Evolutionary conservation across 2,329 filamentous ascomycete species (phyloP).

Genomic region (Neonectria punicea): DNA sequence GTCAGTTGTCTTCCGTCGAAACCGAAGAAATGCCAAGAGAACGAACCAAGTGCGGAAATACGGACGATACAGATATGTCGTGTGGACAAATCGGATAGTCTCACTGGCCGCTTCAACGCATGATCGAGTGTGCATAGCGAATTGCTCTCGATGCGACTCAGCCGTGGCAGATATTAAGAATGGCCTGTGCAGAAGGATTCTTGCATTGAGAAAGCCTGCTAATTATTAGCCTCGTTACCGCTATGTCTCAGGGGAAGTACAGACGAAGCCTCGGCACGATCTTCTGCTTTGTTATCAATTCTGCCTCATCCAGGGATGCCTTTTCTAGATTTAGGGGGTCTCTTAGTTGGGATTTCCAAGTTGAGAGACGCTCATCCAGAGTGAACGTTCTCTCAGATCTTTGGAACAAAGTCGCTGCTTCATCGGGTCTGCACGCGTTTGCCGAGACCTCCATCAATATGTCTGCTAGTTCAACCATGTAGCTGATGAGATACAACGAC

Average conservation of each 20-base stretch:
- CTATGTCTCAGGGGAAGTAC: not conserved
- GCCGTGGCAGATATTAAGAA: constrained; percentile 13
- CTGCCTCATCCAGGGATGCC: constrained; percentile 18
- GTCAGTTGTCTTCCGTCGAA: not conserved
- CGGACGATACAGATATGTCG: constrained; percentile 21
- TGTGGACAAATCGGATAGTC: constrained; percentile 19
- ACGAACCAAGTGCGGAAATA: constrained; percentile 22
- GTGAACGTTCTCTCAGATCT: constrained; percentile 5
- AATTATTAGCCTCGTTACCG: not conserved
- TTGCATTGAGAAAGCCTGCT: constrained; percentile 16
- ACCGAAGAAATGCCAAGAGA: not conserved
- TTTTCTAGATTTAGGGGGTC: not conserved
- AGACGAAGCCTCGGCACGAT: constrained; percentile 19
- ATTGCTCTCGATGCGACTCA: constrained; percentile 1
- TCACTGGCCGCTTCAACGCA: constrained; percentile 23
- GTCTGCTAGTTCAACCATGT: constrained; percentile 21
- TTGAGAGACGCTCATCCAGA: constrained; percentile 13
- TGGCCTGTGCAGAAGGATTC: constrained; percentile 17
- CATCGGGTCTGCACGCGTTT: constrained; percentile 13
- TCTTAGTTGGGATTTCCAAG: constrained; percentile 4
- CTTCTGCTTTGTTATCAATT: constrained; percentile 26
- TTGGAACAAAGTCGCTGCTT: not conserved
- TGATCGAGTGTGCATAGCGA: constrained; percentile 5
- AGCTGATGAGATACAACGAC: constrained; percentile 13
- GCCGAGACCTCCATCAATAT: constrained; percentile 16